phyloP scores from a whole-genome alignment of 495 filamentous ascomycete genomes.

The Penicillium cinerascens region DNA sequence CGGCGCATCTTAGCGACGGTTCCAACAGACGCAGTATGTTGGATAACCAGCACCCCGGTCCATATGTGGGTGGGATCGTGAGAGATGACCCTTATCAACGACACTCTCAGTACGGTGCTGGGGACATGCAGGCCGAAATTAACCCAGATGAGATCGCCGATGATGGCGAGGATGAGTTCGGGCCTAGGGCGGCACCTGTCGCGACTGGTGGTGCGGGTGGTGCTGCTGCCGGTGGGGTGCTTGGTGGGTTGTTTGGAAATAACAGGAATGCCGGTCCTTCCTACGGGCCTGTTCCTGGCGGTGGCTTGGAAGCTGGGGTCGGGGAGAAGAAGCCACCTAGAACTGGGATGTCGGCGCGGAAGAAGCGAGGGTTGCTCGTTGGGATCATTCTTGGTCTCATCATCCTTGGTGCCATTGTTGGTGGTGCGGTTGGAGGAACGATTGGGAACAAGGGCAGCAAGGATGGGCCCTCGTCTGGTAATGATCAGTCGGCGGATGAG shows the following conservation, averaged over 20 bases:
- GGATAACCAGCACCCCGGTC: constrained; percentile 23
- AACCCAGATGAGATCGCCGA: constrained; percentile 80
- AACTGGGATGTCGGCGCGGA: constrained; percentile 50
- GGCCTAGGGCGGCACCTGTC: constrained; percentile 34
- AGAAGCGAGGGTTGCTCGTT: constrained; percentile 69
- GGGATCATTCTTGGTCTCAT: constrained; percentile 56
- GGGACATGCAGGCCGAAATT: constrained; percentile 50
- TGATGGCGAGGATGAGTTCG: constrained; percentile 79
- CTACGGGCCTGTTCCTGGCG: constrained; percentile 55
- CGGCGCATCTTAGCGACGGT: constrained; percentile 25
- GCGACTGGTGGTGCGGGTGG: constrained; percentile 51
- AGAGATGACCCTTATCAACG: constrained; percentile 56
- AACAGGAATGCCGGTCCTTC: constrained; percentile 38
- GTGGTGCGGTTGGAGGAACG: constrained; percentile 74
- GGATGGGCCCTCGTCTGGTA: constrained; percentile 13
- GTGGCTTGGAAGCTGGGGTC: constrained; percentile 22
- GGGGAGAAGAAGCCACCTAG: constrained; percentile 22
- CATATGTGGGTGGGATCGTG: constrained; percentile 35
- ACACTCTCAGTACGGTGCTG: constrained; percentile 56
- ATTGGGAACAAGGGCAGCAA: constrained; percentile 49
- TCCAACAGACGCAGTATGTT: constrained; percentile 30
- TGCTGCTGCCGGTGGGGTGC: constrained; percentile 51
- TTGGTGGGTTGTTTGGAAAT: constrained; percentile 37
- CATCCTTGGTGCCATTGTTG: constrained; percentile 66
- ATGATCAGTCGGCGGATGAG: constrained; percentile 22